Evolutionary conservation across 2,329 filamentous ascomycete species (phyloP), one percentile per base, ranked within the genome.

Genomic region (Apiospora rasikravindrae): DNA sequence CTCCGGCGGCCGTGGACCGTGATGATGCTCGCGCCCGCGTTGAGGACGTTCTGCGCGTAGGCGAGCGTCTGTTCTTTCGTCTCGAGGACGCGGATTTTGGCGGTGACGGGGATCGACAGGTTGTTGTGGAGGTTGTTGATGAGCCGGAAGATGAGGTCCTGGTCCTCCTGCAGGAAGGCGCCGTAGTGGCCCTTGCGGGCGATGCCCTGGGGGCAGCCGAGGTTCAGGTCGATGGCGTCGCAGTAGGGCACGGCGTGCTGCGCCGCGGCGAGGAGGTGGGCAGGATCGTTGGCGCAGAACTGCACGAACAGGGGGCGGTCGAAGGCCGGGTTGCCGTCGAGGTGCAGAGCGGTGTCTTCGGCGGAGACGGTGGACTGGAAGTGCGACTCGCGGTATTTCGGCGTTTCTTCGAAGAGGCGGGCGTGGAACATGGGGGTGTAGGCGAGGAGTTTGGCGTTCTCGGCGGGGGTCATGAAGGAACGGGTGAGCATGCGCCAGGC

Each of bases 381-480:
- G 81, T 96, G 92, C 11, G 91, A 86, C 70, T 90, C 88, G 76
- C 96, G 92, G 82, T 97, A 97, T 74, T 91, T 92, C 26, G 90
- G 85, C 14, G 89, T 91, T 74, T 97, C 93, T 64, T 88, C 87
- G 81, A 97, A 99, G 75, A 98, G 88, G 71, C 95, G 93, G 3
- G 96, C 95, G 82, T 99, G 96, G 74, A 98, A 89, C 96, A 99
- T 99, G 68, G 96, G 96, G 0, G 95, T 94, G 81, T 99, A 99
- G 68, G 94, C 93, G 64, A 98, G 89, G 45, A 98, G 85, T 29
- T 87, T 88, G 71, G 87, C 86, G 66, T 90, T 88, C 70, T 91
- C 86, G 68, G 90, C 85, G 7, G 91, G 83, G 1, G 93, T 88
- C 77, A 98, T 90, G 83, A 97, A 98, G 8, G 95, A 98, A 77